These are phyloP conservation scores for Cyberlindnera maritima DNA, from an alignment of 805 yeast species.

Conservation along the genomic window DNA sequence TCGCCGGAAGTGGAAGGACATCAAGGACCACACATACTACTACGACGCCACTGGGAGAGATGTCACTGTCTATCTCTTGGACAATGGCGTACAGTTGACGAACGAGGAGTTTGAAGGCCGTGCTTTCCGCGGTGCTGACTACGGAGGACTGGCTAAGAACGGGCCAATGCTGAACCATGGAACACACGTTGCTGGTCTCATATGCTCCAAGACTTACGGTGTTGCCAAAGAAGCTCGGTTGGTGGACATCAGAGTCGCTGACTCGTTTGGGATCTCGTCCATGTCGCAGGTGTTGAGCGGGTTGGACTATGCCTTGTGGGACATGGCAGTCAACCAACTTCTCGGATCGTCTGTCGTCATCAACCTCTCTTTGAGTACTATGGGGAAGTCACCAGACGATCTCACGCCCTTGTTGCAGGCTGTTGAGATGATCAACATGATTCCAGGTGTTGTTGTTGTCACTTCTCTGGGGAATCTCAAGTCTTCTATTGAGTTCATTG, in stretches of 20 bases:
- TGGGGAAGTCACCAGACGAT: conserved; percentile 54
- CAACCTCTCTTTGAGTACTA: conserved; percentile 77
- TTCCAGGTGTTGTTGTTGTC: conserved; percentile 45
- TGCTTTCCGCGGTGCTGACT: conserved; percentile 57
- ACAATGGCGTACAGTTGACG: conserved; percentile 66
- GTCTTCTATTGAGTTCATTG: conserved; percentile 66
- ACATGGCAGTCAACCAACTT: neutral
- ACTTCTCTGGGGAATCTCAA: conserved; percentile 87
- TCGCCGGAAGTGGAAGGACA: conserved; percentile 24
- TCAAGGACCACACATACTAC: conserved; percentile 31
- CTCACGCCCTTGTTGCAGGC: conserved; percentile 71
- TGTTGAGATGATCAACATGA: conserved; percentile 49
- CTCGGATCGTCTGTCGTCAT: conserved; percentile 51
- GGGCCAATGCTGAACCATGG: conserved; percentile 68
- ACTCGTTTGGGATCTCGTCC: conserved; percentile 58
- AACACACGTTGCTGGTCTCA: conserved; percentile 87
- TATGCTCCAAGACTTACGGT: conserved; percentile 78
- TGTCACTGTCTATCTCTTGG: conserved; percentile 74
- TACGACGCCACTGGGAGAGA: conserved; percentile 54
- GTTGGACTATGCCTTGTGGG: neutral
- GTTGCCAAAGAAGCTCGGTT: conserved; percentile 69
- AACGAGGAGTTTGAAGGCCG: conserved; percentile 65
- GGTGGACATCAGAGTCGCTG: conserved; percentile 68
- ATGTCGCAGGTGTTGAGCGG: conserved; percentile 33
- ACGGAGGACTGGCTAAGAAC: conserved; percentile 51